A percentile compares a stretch with the other conserved stretches of the same genome.
Conservation (phyloP, 352 stramenopile species). For the Phytopythium delawarense region DNA sequence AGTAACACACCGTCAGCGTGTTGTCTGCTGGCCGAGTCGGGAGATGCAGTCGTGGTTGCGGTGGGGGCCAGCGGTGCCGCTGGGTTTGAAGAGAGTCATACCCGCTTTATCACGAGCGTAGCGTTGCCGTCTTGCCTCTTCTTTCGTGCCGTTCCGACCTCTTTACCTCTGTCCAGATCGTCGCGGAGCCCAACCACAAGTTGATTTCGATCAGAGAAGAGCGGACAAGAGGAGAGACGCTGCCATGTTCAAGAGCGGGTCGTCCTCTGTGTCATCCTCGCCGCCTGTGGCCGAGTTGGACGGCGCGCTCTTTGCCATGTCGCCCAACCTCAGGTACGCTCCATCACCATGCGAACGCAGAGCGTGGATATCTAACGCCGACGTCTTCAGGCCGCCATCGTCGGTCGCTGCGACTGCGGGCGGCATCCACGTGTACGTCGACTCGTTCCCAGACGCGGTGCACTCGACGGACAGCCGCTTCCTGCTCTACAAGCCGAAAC, state of each 20-base stretch:
- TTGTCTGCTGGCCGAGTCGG: not conserved
- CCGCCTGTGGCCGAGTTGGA: not conserved
- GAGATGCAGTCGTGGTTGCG: not conserved
- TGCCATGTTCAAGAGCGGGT: slow-evolving; percentile 3
- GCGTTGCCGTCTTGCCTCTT: not conserved
- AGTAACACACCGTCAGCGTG: not conserved
- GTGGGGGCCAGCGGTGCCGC: not conserved
- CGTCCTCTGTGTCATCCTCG: not conserved
- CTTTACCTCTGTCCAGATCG: not conserved
- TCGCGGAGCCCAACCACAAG: not conserved
- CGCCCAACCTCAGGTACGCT: not conserved
- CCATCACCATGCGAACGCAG: not conserved
- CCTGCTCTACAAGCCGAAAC: slow-evolving; percentile 8
- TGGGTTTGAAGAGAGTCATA: not conserved
- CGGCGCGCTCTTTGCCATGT: slow-evolving; percentile 5
- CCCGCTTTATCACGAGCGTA: not conserved
- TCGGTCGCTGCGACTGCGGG: not conserved
- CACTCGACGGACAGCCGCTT: slow-evolving; percentile 3
- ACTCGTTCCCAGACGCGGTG: slow-evolving; percentile 10
- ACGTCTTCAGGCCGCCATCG: not conserved
- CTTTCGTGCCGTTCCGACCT: not conserved
- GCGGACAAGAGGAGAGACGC: too few species aligned
- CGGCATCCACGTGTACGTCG: slow-evolving; percentile 7
- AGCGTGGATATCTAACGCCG: not conserved
- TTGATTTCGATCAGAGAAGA: not conserved